Evolutionary conservation across 257 asterid species (phyloP).

Genomic region (Echium plantagineum): DNA sequence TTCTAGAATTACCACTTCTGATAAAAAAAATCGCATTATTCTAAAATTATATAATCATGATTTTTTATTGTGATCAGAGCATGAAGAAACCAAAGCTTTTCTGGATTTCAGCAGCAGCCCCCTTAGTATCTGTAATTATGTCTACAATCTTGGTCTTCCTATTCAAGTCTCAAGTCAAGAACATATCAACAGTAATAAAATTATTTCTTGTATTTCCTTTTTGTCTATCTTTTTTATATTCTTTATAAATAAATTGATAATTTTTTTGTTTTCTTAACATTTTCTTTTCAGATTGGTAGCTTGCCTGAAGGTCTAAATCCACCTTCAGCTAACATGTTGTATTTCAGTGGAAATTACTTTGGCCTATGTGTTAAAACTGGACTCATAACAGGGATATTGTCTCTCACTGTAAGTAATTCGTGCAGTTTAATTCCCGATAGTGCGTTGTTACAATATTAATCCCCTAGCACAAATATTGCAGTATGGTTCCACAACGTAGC

Average conservation of each 20-base stretch:
- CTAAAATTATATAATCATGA: too few species aligned
- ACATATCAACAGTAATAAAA: slow-evolving; percentile 49
- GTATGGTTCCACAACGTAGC: too few species aligned
- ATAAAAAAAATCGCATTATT: too few species aligned
- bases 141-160: slow-evolving; percentile 55
- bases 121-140: slow-evolving; percentile 61
- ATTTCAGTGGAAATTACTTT: slow-evolving; percentile 45
- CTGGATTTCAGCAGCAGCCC: slow-evolving; percentile 88
- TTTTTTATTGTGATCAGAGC: slow-evolving; percentile 48
- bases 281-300: slow-evolving; percentile 59
- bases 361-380: slow-evolving; percentile 75
- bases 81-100: slow-evolving; percentile 57
- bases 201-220: not conserved
- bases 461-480: too few species aligned
- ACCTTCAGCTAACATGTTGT: slow-evolving; percentile 68
- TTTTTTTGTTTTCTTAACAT: too few species aligned
- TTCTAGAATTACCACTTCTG: too few species aligned
- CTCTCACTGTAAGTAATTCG: slow-evolving; percentile 72
- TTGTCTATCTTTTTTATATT: not conserved
- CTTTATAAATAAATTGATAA: not conserved
- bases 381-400: slow-evolving; percentile 71
- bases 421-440: too few species aligned
- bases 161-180: slow-evolving; percentile 45
- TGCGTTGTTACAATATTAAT: too few species aligned
- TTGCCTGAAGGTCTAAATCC: slow-evolving; percentile 82